Conservation (phyloP, 1,139 yeast species). For the Pichia sp. region DNA sequence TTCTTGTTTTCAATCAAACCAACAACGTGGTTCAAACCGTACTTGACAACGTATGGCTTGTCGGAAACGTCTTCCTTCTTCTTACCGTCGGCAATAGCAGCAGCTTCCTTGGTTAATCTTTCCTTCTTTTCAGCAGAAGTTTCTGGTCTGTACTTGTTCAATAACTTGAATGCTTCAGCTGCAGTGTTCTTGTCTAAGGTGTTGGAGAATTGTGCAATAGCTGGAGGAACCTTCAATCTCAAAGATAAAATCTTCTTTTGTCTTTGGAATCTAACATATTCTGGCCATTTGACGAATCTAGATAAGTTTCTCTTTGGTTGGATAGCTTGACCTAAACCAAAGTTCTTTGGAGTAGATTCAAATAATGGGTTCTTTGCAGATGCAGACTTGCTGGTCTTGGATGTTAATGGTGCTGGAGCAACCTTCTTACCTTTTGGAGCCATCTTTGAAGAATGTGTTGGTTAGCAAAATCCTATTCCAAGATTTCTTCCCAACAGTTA, state of each 20-base stretch:
- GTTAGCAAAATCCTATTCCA: conserved; percentile 1
- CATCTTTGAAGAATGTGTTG: conserved; percentile 19
- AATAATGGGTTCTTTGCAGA: conserved; percentile 52
- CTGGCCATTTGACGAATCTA: conserved; percentile 98
- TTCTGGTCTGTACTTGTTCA: conserved; percentile 99
- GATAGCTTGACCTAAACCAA: conserved; percentile 91
- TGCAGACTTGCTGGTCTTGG: conserved; percentile 35
- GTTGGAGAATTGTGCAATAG: conserved; percentile 92
- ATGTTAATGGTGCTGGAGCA: conserved; percentile 76
- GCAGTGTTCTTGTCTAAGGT: conserved; percentile 98
- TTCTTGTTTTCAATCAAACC: conserved; percentile 95
- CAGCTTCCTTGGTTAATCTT: conserved; percentile 97
- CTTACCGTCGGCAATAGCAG: conserved; percentile 97
- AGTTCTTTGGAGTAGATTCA: conserved; percentile 86
- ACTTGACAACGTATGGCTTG: conserved; percentile 94
- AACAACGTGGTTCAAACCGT: conserved; percentile 98
- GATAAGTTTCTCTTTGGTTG: conserved; percentile 96
- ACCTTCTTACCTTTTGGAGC: conserved; percentile 59
- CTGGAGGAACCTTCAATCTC: conserved; percentile 98
- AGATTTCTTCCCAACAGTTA: background rate
- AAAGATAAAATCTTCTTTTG: conserved; percentile 92
- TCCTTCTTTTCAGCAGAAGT: conserved; percentile 96
- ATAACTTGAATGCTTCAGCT: conserved; percentile 89
- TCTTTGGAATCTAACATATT: conserved; percentile 93
- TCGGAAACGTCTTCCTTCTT: conserved; percentile 91